Base-by-base conservation (phyloP, 2,329 filamentous ascomycete species). In the Sclerotinia sclerotiorum region DNA sequence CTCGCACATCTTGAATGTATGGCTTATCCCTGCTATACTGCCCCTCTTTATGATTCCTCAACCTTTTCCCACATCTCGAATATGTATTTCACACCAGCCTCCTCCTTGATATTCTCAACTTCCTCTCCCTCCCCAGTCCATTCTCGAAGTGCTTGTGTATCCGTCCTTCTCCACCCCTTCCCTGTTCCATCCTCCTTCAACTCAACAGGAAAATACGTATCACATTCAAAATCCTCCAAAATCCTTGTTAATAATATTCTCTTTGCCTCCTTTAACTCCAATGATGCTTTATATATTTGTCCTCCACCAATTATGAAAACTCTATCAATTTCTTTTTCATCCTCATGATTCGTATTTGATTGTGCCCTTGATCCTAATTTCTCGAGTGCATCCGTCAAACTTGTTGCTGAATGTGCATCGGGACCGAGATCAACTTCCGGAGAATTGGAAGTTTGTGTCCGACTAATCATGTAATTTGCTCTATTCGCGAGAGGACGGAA, bases 231-330 rank as follows among this genome's bases (percentile, higher is more conserved):
- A 60, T 92, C 90, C 4, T 80, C 81, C 72, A 84, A 76, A 48
- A 96, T 85, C 71, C 86, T 84, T 63, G 92, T 95, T 72, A 94
- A 80, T 70, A 95, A 79, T 67, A 95, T 84, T 52, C 88, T 81
- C 74, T 81, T 84, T 54, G 88, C 83, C 77, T 87, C 83, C 54
- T 79, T 77, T 68, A 87, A 74, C 73, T 80, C 77, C 76, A 98
- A 81, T 19, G 92, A 89, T 29, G 88, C 85, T 51, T 82, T 82
- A 79, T 98, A 99, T 72, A 98, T 89, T 80, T 93, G 90, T 68
- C 88, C 91, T 5, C 95, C 95, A 32, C 95, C 95, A 75, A 99
- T 97, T 55, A 98, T 86, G 79, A 94, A 98, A n/a, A 44, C 57
- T 35, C 61, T 60, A 21, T 65, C 65, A 21, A 61, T 42, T 11